Evolutionary conservation across 192 early-diverging fungal species (phyloP).

Genomic region (Mortierella hygrophila): DNA sequence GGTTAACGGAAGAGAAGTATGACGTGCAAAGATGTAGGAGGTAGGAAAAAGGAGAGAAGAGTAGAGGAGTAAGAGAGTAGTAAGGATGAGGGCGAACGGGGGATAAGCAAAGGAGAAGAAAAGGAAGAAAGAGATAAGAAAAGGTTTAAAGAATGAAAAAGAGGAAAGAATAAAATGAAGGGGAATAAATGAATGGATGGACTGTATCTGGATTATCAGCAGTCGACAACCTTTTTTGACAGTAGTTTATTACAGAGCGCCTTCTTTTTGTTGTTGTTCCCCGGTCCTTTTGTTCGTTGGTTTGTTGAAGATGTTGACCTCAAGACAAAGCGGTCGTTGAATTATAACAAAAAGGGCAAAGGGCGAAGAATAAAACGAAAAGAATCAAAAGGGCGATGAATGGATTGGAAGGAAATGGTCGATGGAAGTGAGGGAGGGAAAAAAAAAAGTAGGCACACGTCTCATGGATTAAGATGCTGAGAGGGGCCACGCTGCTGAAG

Average conservation of each 20-base stretch:
- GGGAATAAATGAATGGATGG: background rate
- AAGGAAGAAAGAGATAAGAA: background rate
- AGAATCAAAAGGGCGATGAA: no score
- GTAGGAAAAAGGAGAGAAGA: background rate
- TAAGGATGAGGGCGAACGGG: background rate
- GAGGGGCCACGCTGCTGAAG: background rate
- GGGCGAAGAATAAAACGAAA: background rate
- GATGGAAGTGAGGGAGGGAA: background rate
- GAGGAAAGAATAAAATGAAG: background rate
- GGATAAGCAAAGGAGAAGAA: background rate
- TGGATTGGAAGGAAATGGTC: no score
- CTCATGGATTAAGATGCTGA: no score
- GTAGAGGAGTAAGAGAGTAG: background rate
- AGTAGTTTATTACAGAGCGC: background rate
- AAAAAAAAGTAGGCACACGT: background rate
- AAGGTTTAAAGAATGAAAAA: background rate
- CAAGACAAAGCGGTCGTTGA: background rate
- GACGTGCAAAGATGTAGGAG: background rate
- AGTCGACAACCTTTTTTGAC: no score
- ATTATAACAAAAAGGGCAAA: background rate
- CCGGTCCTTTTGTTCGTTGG: background rate
- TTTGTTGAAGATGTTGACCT: no score
- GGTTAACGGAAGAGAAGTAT: background rate
- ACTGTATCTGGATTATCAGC: no score
- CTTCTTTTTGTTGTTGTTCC: background rate